Evolutionary conservation across 345 rosid genomes (phyloP), one percentile per base, ranked within the genome.

Genomic region (Linum lewisii): DNA sequence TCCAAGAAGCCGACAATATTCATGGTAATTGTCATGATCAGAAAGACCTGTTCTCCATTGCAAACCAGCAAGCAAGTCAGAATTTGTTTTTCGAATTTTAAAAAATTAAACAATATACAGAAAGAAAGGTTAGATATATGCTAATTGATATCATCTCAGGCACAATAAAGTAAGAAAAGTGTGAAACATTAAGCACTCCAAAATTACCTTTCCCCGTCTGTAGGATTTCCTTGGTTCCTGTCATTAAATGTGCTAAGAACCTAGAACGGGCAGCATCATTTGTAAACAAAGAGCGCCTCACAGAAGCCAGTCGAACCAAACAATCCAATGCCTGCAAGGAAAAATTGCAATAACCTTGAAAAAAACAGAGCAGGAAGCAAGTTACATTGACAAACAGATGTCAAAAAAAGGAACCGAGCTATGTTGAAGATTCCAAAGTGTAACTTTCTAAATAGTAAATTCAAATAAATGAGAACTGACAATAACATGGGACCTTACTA

Each of bases 21-120:
- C 99, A 77, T 94, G 99, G 75, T 94, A 94, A 75, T 90, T 94
- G 71, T 94, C 99, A 79, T 94, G 99, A 84, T 94, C 99, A 69
- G 95, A 88, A 78, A 94, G 99, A 71, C 99, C 99, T 94, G 74
- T 65, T 26, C 57, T 44, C 61, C 77, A 51, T 38, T 32, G 59
- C 66, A 7, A 36, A 16, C 60, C 21, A 25, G 68, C 34, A 21
- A 61, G 34, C 23, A 23, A 58, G 20, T 49, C 14, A 54, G 5
- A 26, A 69, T 6, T 16, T 10, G 15, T 42, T 42, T 42, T 42
- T 11, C 45, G 2, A 38, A n/a, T n/a, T 38, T 38, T 6, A 9
- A 38, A 6, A 8, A 15, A 38, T 15, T 8, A 38, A 6, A 38
- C 47, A 64, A 51, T 26, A 47, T 15, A 24, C 50, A 45, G 16